Base-by-base conservation (phyloP, 192 early-diverging fungal species). In the Geranomyces michiganensis region DNA sequence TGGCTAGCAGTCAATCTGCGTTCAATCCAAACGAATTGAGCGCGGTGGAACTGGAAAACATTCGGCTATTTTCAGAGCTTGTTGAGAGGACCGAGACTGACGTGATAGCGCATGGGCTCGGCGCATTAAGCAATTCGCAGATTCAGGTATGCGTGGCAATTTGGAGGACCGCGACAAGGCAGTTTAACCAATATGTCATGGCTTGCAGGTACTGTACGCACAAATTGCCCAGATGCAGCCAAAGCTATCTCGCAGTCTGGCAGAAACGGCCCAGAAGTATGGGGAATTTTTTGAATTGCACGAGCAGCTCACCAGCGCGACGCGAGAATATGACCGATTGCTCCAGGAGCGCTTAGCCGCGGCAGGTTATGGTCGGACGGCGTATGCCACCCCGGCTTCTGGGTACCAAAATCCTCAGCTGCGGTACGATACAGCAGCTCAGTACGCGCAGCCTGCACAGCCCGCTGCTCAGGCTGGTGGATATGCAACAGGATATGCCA, bases 181-280 rank as follows among this genome's bases (percentile, higher is more conserved):
- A 53, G 46, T 29, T 67, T 26, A 47, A 53, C 44, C 15, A 29
- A 36, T 49, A 56, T 49, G 43, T 31, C 1, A 7, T n/a, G 62
- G 31, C 19, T 17, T 41, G 26, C 43, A 85, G 80, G 64, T 78
- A 10, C 84, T 98, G 22, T 92, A 96, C 73, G 90, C 85, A n/a
- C 90, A 90, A 82, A 93, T 99, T 41, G 88, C 89, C 7, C 83
- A 91, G 58, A 77, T 98, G 14, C 93, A 93, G 67, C 93, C 91
- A 10, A 95, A 94, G 75, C 83, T 99, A 10, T 81, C 88, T 8
- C 83, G 84, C 32, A 89, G 80, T 30, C 77, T 97, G 22, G 89
- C 91, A 22, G 89, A 89, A 29, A 88, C 92, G 1, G 89, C 84
- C 32, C 80, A 84, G 56, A 95, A 93, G 71, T 95, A 97, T 74